phyloP scores from a whole-genome alignment of 257 asterid genomes.

The Voacanga thouarsii region DNA sequence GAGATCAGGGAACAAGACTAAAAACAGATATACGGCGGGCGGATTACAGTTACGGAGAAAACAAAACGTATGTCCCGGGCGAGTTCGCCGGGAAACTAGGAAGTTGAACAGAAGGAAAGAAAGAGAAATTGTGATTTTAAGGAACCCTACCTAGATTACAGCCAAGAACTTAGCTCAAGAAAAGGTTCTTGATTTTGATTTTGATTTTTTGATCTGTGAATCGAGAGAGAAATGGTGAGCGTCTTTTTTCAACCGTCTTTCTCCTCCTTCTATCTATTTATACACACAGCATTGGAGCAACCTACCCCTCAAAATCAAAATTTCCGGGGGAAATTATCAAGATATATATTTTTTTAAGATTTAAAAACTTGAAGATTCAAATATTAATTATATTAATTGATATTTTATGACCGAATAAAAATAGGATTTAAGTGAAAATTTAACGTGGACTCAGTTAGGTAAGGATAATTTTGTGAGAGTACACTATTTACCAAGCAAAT shows the following conservation, averaged over 20 bases:
- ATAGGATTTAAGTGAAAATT: too few relatives aligned
- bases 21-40: background rate
- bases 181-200: background rate
- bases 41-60: background rate
- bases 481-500: too few relatives aligned
- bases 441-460: too few relatives aligned
- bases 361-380: too few relatives aligned
- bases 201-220: background rate
- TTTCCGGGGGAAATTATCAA: too few relatives aligned
- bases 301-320: background rate
- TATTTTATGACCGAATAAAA: too few relatives aligned
- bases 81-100: background rate
- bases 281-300: background rate
- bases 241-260: background rate
- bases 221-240: background rate
- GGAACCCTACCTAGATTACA: constrained; percentile 12
- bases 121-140: background rate
- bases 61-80: background rate
- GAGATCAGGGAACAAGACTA: background rate
- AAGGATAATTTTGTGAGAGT: too few relatives aligned
- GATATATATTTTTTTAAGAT: too few relatives aligned
- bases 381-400: too few relatives aligned
- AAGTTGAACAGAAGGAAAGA: background rate
- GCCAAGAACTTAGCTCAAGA: background rate
- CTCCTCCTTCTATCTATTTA: background rate